Percentiles rank a stretch among this genome's conserved stretches.
Evolutionary conservation across 1,284 basidiomycete genomes (phyloP).

Genomic region (Cutaneotrichosporon sp.): DNA sequence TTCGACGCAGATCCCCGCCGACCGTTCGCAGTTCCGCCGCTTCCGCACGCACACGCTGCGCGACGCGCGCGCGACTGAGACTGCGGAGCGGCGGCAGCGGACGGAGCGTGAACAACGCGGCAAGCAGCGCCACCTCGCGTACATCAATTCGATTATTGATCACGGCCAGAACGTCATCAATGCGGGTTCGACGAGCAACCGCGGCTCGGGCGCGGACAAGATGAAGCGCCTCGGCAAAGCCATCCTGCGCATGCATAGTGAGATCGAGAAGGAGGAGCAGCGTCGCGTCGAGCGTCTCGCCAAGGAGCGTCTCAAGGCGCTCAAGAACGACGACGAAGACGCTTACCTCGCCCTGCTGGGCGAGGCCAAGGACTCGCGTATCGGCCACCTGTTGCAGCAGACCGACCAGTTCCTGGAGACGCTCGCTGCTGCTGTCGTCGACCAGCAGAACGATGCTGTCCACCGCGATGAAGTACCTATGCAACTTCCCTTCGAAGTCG

Average conservation of each 20-base stretch:
- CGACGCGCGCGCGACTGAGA: conserved; percentile 87
- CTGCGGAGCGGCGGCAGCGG: conserved; percentile 86
- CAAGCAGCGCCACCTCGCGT: conserved; percentile 94
- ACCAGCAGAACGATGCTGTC: conserved; percentile 81
- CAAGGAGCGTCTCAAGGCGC: conserved; percentile 97
- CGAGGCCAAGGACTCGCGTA: conserved; percentile 98
- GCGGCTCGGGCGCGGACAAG: conserved; percentile 45
- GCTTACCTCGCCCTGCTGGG: conserved; percentile 99
- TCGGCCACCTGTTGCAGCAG: conserved; percentile 91
- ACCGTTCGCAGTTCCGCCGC: conserved; percentile 87
- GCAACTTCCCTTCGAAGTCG: conserved; percentile 54
- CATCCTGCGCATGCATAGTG: conserved; percentile 56
- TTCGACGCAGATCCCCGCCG: conserved; percentile 84
- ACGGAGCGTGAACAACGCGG: conserved; percentile 88
- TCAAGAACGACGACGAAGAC: conserved; percentile 98
- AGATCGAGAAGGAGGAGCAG: conserved; percentile 59
- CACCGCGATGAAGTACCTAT: conserved; percentile 35
- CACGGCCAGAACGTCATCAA: conserved; percentile 77
- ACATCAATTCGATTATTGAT: conserved; percentile 80
- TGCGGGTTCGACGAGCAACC: conserved; percentile 53
- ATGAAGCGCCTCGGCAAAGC: conserved; percentile 53
- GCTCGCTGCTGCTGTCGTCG: conserved; percentile 88
- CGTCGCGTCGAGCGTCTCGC: conserved; percentile 86
- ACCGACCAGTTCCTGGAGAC: conserved; percentile 95
- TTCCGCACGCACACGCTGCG: conserved; percentile 82